phyloP scores from a whole-genome alignment of 768 basidiomycete species.

The Boletus sp. region DNA sequence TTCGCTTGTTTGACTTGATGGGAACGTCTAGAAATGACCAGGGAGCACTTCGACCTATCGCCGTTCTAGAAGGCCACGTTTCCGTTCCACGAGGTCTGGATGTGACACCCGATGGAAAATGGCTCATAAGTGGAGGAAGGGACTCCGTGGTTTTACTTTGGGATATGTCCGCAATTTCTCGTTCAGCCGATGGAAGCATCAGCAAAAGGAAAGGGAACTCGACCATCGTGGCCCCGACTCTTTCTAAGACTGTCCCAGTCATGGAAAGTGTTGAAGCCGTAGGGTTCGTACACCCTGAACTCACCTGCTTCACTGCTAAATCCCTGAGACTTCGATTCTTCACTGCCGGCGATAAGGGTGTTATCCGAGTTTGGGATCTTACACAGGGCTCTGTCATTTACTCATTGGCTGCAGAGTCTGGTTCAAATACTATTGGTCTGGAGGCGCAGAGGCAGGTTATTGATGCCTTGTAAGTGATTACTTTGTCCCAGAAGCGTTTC shows the following conservation, averaged over 20 bases:
- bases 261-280: conserved; percentile 87
- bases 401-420: conserved; percentile 49
- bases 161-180: conserved; percentile 54
- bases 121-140: conserved; percentile 87
- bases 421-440: conserved; percentile 40
- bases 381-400: conserved; percentile 60
- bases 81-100: conserved; percentile 92
- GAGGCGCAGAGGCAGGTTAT: conserved; percentile 86
- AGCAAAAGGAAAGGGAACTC: conserved; percentile 43
- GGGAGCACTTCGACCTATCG: conserved; percentile 61
- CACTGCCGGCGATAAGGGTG: conserved; percentile 90
- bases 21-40: conserved; percentile 57
- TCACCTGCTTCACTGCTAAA: conserved; percentile 37
- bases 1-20: conserved; percentile 89
- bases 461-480: conserved; percentile 70
- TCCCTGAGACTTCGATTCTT: conserved; percentile 61
- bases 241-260: conserved; percentile 78
- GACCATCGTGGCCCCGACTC: conserved; percentile 48
- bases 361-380: conserved; percentile 83
- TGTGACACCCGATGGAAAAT: conserved; percentile 80
- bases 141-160: conserved; percentile 93
- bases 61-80: conserved; percentile 91
- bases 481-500: conserved; percentile 9
- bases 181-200: conserved; percentile 5
- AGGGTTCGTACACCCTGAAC: conserved; percentile 60